Evolutionary conservation across 129 eudicot species (phyloP).

Genomic region (Oenanthe sinensis): DNA sequence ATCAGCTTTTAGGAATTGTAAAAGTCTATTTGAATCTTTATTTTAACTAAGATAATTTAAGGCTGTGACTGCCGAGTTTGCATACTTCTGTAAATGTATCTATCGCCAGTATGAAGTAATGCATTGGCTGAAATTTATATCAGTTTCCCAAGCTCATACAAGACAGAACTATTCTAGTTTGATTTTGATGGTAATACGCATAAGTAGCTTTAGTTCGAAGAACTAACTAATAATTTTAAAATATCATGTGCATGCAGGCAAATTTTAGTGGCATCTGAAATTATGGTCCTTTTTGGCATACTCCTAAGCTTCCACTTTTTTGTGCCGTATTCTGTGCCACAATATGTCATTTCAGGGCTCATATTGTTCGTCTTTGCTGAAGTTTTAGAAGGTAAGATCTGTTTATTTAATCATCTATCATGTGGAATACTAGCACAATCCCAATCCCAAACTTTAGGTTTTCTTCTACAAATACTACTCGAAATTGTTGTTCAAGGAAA

Average conservation of each 20-base stretch:
- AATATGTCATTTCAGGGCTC: slow-evolving; percentile 82
- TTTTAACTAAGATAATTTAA: neutral
- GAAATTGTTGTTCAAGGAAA: no score
- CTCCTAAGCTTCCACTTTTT: slow-evolving; percentile 66
- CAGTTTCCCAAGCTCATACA: neutral
- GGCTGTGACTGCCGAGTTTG: neutral
- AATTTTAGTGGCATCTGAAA: slow-evolving; percentile 76
- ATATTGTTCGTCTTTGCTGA: slow-evolving; percentile 86
- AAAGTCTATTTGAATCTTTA: neutral
- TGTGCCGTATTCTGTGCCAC: slow-evolving; percentile 65
- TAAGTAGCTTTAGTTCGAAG: neutral
- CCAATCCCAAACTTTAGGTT: no score
- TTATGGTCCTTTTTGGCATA: slow-evolving; percentile 74
- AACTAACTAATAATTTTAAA: neutral
- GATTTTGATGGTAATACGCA: neutral
- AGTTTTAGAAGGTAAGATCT: slow-evolving; percentile 75
- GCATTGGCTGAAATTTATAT: neutral
- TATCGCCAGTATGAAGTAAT: neutral
- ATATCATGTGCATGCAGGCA: slow-evolving; percentile 52
- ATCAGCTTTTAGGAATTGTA: neutral
- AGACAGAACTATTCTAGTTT: neutral
- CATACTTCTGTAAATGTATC: neutral
- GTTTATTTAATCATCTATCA: neutral
- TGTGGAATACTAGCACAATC: no score
- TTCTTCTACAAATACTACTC: no score